Evolutionary conservation across 345 rosid species (phyloP), one percentile per base, ranked within the genome.

Genomic region (Stellera chamaejasme): DNA sequence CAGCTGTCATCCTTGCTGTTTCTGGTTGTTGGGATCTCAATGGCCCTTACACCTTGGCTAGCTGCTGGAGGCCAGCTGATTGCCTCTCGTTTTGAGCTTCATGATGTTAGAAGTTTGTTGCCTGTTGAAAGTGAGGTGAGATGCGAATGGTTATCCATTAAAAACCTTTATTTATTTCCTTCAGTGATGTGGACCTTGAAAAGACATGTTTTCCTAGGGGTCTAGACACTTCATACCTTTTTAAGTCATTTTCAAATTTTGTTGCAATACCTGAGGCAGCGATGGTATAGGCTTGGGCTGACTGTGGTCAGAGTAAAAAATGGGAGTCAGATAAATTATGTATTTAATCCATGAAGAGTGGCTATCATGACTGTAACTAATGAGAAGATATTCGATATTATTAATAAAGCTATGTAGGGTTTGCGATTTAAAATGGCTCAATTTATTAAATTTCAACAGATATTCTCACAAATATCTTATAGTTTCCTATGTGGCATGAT

Each of bases 21-120:
- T 73, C 98, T 92, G 73, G 83, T 88, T 54, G 98, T 92, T 73
- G 98, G 98, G 58, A 72, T 92, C 56, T 88, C 98, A 65, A 92
- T 92, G 98, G 98, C 98, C 68, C 55, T 92, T 57, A 92, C 98
- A 32, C 98, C 98, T 36, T 92, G 89, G 90, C 77, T 92, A 57
- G 98, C 98, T 69, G 96, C 98, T 77, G 98, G 98, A 56, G 96
- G 98, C 61, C 98, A 92, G 70, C 70, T 92, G 64, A 75, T 92
- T 69, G 98, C 98, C 58, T 88, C 98, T 52, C 90, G 95, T 19
- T 92, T 88, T 81, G 98, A 92, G 77, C 80, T 72, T 77, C 96
- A 86, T 50, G 98, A 92, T 69, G 98, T 92, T 65, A 71, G 98
- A 62, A 92, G 98, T 73, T 76, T 92, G 57, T 67, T 88, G 66